Evolutionary conservation across 2,329 filamentous ascomycete species (phyloP), one percentile per base, ranked within the genome.

Genomic region (Alternaria alternata): DNA sequence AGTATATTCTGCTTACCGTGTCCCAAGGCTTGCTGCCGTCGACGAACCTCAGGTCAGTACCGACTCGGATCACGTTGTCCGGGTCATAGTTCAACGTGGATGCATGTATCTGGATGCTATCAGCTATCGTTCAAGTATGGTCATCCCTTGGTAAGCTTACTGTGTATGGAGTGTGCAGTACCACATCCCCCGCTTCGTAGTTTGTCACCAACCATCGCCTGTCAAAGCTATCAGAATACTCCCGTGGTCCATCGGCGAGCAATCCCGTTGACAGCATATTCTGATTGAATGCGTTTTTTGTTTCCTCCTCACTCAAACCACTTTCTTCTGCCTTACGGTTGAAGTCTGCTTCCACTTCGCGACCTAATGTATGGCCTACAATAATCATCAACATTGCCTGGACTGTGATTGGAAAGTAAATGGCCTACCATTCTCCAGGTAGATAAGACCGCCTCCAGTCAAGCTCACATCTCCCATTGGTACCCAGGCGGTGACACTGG

Each of bases 211-310:
- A 78, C 87, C 76, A 88, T 70, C 71, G 66, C 53, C 84, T 78
- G 16, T 73, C 80, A 56, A 83, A 77, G 3, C 77, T 75, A 24
- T 78, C 76, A 3, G 79, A 79, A 62, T 82, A 83, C 36, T 78
- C 78, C 20, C 77, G 78, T 1, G 85, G 83, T 0, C 79, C 81
- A 30, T 87, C 82, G 9, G 82, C 82, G 2, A 89, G 77, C 36
- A 87, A 71, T 0, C 86, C 86, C 0, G 80, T 84, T 0, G 79
- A 76, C 78, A 87, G 84, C 86, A 88, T 88, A 63, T 88, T 87
- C 20, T 80, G 77, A 64, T 88, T 88, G 70, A 78, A 78, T 2
- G 73, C 75, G 41, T 70, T 66, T 48, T 70, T 76, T 1, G 80
- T 78, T 67, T 89, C 83, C 57, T 86, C 83, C 0, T 87, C 84